Evolutionary conservation across 129 eudicot genomes (phyloP), one percentile per base, ranked within the genome.

Genomic region (Centrapalus pauciflorus): DNA sequence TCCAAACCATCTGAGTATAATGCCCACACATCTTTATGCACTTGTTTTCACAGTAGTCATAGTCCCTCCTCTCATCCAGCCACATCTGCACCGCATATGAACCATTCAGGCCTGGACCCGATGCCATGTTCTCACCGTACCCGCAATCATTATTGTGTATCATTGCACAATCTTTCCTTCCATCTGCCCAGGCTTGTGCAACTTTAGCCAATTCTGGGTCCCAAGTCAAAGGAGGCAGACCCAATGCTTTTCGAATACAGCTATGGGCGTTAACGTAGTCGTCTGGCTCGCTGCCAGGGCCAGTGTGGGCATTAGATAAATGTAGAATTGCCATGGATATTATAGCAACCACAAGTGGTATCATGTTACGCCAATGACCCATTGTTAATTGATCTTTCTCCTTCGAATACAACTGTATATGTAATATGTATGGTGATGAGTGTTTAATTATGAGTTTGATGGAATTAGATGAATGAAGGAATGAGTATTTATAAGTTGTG

Each of bases 1-100:
- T 35, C 91, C 87, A 85, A 13, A 81, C 81, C 2, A 85, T 79
- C 63, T 85, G 91, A 17, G 91, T 81, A 17, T 85, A 85, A 59
- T 85, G 91, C 50, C 81, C 71, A 10, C 87, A 85, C 0, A 50
- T 69, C 34, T 58, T 11, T 0, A 62, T 25, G 34, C 91, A 85
- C 0, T 77, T 49, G 41, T 82, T 82, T 0, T 77, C 26, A 8
- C 28, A 0, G 28, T 70, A 70, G 29, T 70, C 12, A n/a, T 75
- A 80, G 23, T 49, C 0, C 20, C 20, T 7, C 69, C 68, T 80
- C 67, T 80, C 78, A 12, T 9, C 75, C 6, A 81, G 59, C 83
- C 83, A 80, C 67, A 60, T 3, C 5, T 66, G 52, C 7, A 84
- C 85, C 0, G 81, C 83, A 27, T 51, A 63, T 0, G 37, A 66